Conservation (phyloP, 352 stramenopile genomes). For the Phytophthora ohioensis region DNA sequence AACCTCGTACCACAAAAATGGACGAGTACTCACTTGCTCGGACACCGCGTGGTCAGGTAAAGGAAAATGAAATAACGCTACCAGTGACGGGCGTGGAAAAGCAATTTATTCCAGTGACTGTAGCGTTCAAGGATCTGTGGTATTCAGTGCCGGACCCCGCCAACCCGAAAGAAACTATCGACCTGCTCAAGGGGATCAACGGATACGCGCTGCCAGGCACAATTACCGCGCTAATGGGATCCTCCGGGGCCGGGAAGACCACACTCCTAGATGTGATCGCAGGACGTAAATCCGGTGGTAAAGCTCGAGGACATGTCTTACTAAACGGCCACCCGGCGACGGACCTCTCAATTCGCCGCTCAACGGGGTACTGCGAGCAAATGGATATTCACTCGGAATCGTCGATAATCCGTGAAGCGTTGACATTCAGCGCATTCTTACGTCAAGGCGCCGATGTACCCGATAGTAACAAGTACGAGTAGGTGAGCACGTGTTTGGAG, state of each 20-base stretch:
- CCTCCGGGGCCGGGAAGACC: slow-evolving; percentile 28
- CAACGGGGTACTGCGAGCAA: slow-evolving; percentile 27
- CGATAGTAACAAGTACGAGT: slow-evolving; percentile 22
- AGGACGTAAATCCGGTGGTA: slow-evolving; percentile 23
- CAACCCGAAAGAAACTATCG: slow-evolving; percentile 14
- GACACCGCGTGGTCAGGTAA: slow-evolving; percentile 4
- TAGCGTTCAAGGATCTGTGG: slow-evolving; percentile 28
- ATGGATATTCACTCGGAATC: slow-evolving; percentile 28
- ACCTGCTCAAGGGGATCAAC: slow-evolving; percentile 27
- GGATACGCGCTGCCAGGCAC: slow-evolving; percentile 19
- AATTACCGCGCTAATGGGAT: slow-evolving; percentile 30
- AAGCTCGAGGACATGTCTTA: slow-evolving; percentile 18
- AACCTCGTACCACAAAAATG: not conserved
- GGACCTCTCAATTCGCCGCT: slow-evolving; percentile 20
- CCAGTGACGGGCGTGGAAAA: not conserved
- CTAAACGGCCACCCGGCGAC: slow-evolving; percentile 22
- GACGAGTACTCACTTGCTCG: slow-evolving; percentile 10
- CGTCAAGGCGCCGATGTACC: slow-evolving; percentile 14
- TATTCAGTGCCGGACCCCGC: slow-evolving; percentile 22
- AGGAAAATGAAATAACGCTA: not conserved
- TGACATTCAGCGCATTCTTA: slow-evolving; percentile 27
- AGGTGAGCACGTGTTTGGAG: slow-evolving; percentile 15
- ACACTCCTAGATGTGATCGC: slow-evolving; percentile 33
- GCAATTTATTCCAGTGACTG: slow-evolving; percentile 15
- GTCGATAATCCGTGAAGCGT: slow-evolving; percentile 19